Conservation (phyloP, 2,329 filamentous ascomycete species). For the Basipetospora chlamydospora region DNA sequence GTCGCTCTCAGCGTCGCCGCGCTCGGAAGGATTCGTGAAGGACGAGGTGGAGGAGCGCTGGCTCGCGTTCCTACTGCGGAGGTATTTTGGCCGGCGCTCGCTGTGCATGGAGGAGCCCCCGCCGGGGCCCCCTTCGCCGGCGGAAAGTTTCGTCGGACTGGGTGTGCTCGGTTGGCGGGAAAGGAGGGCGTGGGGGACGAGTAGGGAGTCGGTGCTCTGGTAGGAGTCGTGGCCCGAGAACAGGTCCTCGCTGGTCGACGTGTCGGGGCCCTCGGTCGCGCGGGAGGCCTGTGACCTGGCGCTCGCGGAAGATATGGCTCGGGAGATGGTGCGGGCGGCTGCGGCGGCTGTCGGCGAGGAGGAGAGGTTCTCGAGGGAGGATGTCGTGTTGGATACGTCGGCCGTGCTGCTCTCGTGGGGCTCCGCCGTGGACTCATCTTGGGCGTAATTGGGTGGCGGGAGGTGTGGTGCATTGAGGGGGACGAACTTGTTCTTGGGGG, state of each 20-base stretch:
- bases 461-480: background rate
- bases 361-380: conserved; percentile 35
- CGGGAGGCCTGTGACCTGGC: conserved; percentile 10
- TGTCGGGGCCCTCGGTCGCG: conserved; percentile 9
- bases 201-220: conserved; percentile 15
- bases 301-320: conserved; percentile 31
- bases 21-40: conserved; percentile 38
- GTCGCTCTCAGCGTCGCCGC: conserved; percentile 56
- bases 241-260: conserved; percentile 12
- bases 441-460: background rate
- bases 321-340: conserved; percentile 36
- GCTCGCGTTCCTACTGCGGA: conserved; percentile 42
- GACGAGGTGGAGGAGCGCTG: conserved; percentile 48
- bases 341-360: conserved; percentile 43
- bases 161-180: conserved; percentile 5
- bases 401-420: conserved; percentile 11
- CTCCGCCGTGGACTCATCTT: conserved; percentile 5
- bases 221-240: conserved; percentile 11
- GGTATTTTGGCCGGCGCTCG: conserved; percentile 37
- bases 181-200: conserved; percentile 4
- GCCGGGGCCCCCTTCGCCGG: conserved; percentile 29
- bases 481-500: background rate
- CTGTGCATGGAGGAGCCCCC: conserved; percentile 30
- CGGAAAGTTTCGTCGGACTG: conserved; percentile 15
- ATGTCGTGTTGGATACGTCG: conserved; percentile 28